Conservation (phyloP, 164 flowering plant species). For the Dillenia suffruticosa region DNA sequence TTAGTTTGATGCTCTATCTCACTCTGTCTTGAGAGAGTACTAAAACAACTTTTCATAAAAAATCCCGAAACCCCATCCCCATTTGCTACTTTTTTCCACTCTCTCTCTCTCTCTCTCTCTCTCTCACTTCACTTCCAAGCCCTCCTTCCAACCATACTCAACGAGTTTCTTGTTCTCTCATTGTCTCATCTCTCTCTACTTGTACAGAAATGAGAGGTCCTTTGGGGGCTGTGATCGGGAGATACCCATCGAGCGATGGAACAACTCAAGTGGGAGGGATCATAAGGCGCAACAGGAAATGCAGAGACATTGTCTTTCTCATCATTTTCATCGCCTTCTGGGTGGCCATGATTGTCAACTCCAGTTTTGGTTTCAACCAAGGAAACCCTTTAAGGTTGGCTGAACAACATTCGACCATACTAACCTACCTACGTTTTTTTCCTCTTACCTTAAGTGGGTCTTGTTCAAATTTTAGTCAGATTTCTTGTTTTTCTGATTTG, state of each 20-base stretch:
- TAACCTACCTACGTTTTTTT: conserved; percentile 2
- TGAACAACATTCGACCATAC: too few relatives aligned
- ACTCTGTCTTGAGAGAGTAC: too few relatives aligned
- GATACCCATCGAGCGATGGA: conserved; percentile 73
- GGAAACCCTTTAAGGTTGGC: conserved; percentile 83
- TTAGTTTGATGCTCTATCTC: too few relatives aligned
- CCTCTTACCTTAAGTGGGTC: conserved; percentile 5
- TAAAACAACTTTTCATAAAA: too few relatives aligned
- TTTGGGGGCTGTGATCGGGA: conserved; percentile 71
- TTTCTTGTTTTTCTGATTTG: background rate
- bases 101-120: too few relatives aligned
- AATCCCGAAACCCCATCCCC: too few relatives aligned
- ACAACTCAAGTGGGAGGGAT: conserved; percentile 52
- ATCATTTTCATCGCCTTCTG: conserved; percentile 82
- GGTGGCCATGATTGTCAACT: conserved; percentile 95
- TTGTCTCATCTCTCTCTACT: background rate
- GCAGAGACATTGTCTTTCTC: conserved; percentile 83
- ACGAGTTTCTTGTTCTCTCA: background rate
- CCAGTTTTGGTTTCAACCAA: conserved; percentile 88
- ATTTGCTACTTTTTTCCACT: too few relatives aligned
- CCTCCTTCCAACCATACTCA: background rate
- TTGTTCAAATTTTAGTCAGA: background rate
- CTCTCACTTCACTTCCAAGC: too few relatives aligned
- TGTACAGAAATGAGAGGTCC: conserved; percentile 52
- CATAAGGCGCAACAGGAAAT: conserved; percentile 85